Conservation (phyloP, 140 eudicot species). For the Bidens hawaiensis region DNA sequence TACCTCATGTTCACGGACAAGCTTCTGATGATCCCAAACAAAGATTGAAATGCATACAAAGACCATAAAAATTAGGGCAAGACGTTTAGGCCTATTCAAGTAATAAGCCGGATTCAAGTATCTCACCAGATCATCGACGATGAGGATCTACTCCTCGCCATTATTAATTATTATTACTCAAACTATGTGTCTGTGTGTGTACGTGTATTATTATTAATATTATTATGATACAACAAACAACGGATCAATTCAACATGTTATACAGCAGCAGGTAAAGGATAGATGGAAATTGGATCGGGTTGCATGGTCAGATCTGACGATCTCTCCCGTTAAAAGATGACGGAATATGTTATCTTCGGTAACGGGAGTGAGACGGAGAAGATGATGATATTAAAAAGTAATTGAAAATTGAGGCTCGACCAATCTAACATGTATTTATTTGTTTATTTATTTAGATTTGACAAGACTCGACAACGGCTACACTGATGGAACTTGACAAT, state of each 20-base stretch:
- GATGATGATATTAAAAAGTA: not conserved
- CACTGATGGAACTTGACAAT: too few relatives aligned
- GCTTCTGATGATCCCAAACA: constrained; percentile 94
- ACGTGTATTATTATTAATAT: not conserved
- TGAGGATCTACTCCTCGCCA: constrained; percentile 81
- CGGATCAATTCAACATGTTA: not conserved
- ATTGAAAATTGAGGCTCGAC: not conserved
- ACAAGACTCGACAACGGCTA: too few relatives aligned
- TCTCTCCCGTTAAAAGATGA: constrained; percentile 19
- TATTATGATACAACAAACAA: not conserved
- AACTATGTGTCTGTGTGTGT: not conserved
- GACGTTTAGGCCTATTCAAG: constrained; percentile 84
- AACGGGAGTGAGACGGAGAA: constrained; percentile 25
- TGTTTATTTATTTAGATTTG: too few relatives aligned
- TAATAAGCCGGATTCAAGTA: constrained; percentile 91
- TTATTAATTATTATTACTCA: constrained; percentile 9
- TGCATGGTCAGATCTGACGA: constrained; percentile 11
- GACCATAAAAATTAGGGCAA: constrained; percentile 61
- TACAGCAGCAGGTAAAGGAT: not conserved
- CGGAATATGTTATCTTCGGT: constrained; percentile 21
- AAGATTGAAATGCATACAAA: constrained; percentile 60
- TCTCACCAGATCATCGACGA: constrained; percentile 53
- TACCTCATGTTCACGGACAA: constrained; percentile 85
- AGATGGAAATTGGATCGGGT: constrained; percentile 1
- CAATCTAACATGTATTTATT: too few relatives aligned